Evolutionary conservation across 2,329 filamentous ascomycete genomes (phyloP).

Genomic region (Chaetomiaceae sp.): DNA sequence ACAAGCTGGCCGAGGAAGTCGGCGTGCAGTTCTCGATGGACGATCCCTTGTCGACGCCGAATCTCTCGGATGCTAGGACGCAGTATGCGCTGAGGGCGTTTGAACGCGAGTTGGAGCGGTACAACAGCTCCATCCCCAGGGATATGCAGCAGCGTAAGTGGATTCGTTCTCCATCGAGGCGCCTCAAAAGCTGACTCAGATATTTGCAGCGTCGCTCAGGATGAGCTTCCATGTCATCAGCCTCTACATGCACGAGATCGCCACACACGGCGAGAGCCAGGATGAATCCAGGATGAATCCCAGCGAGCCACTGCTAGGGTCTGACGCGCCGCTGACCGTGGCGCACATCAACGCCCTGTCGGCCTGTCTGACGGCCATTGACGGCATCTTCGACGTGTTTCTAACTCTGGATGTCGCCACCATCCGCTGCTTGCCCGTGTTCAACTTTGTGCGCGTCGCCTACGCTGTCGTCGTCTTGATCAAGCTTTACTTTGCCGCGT

Average conservation of each 20-base stretch:
- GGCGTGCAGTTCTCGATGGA: conserved; percentile 61
- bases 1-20: conserved; percentile 62
- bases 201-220: conserved; percentile 49
- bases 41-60: conserved; percentile 48
- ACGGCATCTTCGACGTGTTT: conserved; percentile 61
- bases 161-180: too few species aligned
- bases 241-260: conserved; percentile 71
- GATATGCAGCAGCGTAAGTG: conserved; percentile 53
- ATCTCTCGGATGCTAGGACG: conserved; percentile 56
- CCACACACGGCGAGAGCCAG: conserved; percentile 58
- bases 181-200: conserved; percentile 19
- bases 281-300: conserved; percentile 46
- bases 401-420: conserved; percentile 51
- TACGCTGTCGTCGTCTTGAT: conserved; percentile 67
- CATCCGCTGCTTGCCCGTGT: conserved; percentile 61
- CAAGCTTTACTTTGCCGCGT: conserved; percentile 65
- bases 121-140: conserved; percentile 46
- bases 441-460: conserved; percentile 64
- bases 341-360: conserved; percentile 62
- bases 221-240: conserved; percentile 61
- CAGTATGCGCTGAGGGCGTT: conserved; percentile 60
- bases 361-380: conserved; percentile 59
- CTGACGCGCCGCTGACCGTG: conserved; percentile 38
- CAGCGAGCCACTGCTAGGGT: conserved; percentile 39
- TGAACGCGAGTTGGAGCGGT: conserved; percentile 57